Evolutionary conservation across 257 asterid species (phyloP).

Genomic region (Linderniella brevidens): DNA sequence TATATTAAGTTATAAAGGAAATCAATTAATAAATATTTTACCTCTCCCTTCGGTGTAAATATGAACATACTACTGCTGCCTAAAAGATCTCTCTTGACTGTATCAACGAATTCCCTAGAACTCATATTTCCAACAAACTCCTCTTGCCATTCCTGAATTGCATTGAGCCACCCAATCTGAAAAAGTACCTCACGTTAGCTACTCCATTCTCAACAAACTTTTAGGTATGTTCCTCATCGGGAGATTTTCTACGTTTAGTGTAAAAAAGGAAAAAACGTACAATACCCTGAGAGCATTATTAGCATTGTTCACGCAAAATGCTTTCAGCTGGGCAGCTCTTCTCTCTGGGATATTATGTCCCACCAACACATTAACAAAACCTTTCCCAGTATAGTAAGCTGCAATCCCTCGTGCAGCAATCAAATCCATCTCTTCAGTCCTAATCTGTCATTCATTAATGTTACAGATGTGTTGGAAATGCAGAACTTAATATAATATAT

Average conservation of each 20-base stretch:
- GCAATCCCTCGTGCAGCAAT: conserved; percentile 93
- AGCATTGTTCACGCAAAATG: conserved; percentile 73
- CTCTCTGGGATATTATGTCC: conserved; percentile 45
- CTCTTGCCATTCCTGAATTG: conserved; percentile 96
- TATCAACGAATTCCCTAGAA: conserved; percentile 89
- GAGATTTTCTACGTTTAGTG: conserved; percentile 4
- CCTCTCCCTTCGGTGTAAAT: conserved; percentile 95
- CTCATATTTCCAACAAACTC: conserved; percentile 96
- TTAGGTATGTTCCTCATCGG: neutral
- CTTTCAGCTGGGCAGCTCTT: conserved; percentile 38
- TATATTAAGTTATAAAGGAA: neutral
- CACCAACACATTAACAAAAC: conserved; percentile 61
- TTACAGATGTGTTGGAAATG: neutral
- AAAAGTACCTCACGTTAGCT: neutral
- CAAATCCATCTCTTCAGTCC: conserved; percentile 92
- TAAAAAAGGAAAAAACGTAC: conserved; percentile 12
- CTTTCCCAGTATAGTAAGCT: conserved; percentile 82
- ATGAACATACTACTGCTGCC: conserved; percentile 89
- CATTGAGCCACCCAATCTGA: conserved; percentile 95
- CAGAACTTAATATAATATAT: too few species aligned
- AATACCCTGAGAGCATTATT: conserved; percentile 79
- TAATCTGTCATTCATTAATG: conserved; percentile 33
- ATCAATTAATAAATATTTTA: conserved; percentile 10
- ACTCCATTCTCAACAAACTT: neutral
- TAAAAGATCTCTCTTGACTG: conserved; percentile 70